Evolutionary conservation across 2,329 filamentous ascomycete species (phyloP), one percentile per base, ranked within the genome.

Genomic region (Setomelanomma holmii): DNA sequence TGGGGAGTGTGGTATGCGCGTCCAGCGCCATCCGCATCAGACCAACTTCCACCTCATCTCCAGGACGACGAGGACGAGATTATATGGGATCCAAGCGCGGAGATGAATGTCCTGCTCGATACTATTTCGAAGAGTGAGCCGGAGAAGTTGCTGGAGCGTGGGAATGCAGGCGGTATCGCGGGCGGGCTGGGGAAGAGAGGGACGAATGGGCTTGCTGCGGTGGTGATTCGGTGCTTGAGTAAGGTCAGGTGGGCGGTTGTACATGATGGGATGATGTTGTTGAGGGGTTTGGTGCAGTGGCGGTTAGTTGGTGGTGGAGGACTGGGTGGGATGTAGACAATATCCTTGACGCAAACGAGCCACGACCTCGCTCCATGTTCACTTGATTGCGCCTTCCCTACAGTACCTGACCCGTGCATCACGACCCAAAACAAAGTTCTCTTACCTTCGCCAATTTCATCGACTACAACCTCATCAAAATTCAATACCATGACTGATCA

Each of bases 181-280:
- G 60, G 65, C 0, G 30, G 75, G 1, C 71, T 77, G 14, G 80
- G 80, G 0, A 79, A 79, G 48, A 79, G 78, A 44, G 75, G 79
- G 1, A 84, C 80, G 0, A 79, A 78, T 16, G 83, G 82, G 0
- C 54, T 87, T 40, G 81, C 82, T 0, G 80, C 80, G 52, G 78
- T 82, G 0, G 84, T 87, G 71, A 82, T 81, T 2, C 79, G 81
- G 59, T 78, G 80, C 30, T 61, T 87, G 56, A 80, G 80, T 10
- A 84, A 81, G 49, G 80, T 86, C 1, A 65, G 85, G 45, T 87
- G 85, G 85, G 84, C 83, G 0, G 83, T 87, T 3, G 80, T 87
- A 4, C 83, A 86, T 56, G 82, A 85, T 61, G 84, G 82, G 0
- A 84, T 86, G 73, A 80, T 82, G 56, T 84, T 87, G 3, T 61